Evolutionary conservation across 305 asterid genomes (phyloP), one percentile per base, ranked within the genome.

Genomic region (Fraxinus dipetala): DNA sequence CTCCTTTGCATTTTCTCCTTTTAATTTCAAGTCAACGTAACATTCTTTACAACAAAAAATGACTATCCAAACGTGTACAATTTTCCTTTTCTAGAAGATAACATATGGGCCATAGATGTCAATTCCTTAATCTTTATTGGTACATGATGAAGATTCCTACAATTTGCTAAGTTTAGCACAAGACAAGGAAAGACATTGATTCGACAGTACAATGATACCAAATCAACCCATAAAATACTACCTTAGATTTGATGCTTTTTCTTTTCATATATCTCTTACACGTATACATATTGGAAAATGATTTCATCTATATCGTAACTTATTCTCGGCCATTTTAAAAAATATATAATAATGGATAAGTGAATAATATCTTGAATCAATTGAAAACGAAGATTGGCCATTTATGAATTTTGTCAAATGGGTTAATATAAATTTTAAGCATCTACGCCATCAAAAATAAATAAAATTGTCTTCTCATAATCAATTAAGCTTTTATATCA

Each of bases 151-250:
- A 32, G 45, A 70, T 70, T 70, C 76, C 76, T 77, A 69, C 70
- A 22, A 38, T 34, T 11, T 74, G 61, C 67, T 30, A 45, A 78
- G 63, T 56, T 70, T 85, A 73, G 67, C 81, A 70, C 28, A 24
- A 43, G 31, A 51, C 69, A 69, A 76, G 70, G 35, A 28, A 28
- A 59, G 35, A 63, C 59, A 61, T 34, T 78, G 81, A 78, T 78
- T 61, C 67, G 75, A 78, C 35, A 18, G 26, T 61, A 78, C 81
- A 61, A 34, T 5, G 14, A 63, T 78, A 59, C 34, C 75, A 31
- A 20, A 34, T 78, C 75, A 4, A 31, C 38, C 75, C 75, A 69
- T 69, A 26, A 24, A 26, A 65, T 11, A 65, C 32, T 22, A 24
- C 30, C 16, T 7, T 63, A 26, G 35, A 65, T 65, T 59, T 59